Evolutionary conservation across 805 yeast species (phyloP), one percentile per base, ranked within the genome.

Genomic region (Hanseniaspora meyeri): DNA sequence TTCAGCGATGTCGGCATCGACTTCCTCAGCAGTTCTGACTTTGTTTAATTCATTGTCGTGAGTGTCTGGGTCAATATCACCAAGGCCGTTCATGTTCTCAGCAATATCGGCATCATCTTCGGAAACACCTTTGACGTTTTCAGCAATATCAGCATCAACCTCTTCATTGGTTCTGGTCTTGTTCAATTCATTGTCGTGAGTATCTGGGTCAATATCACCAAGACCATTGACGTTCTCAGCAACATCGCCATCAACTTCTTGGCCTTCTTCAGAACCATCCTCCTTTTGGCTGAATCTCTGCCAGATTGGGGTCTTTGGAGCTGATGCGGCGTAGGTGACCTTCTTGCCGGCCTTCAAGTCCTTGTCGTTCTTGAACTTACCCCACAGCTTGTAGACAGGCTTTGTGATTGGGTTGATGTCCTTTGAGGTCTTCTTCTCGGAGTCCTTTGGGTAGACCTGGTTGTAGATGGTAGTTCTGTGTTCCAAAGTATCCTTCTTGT

Each of bases 371-470:
- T 38, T 45, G 24, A 52, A 11, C 17, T 24, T 53, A 17, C 57
- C 57, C 38, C 49, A 37, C 12, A 51, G 19, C 43, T 51, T 51
- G 42, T 46, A 47, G 34, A 49, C 49, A 36, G 52, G 55, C 37
- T 43, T 48, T 8, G 48, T 34, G 7, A 40, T 42, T 9, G 56
- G 56, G 17, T 52, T 52, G 24, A 46, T 39, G 4, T 52, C 46
- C 31, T 45, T 52, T 1, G 40, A 36, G 37, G 11, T 14, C 24
- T 34, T 49, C 4, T 19, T 39, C 19, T 47, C 51, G 1, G 45
- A 24, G 12, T 54, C 52, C 17, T 36, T 12, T 11, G 40, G 54
- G 16, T 55, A 55, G 19, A 55, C 31, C 16, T 50, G 14, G n/a
- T 55, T 36, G 20, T 55, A 55, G 10, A 17, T 29, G 4, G n/a